Evolutionary conservation across 768 basidiomycete species (phyloP).

Genomic region (Lactifluus hygrophoroides): DNA sequence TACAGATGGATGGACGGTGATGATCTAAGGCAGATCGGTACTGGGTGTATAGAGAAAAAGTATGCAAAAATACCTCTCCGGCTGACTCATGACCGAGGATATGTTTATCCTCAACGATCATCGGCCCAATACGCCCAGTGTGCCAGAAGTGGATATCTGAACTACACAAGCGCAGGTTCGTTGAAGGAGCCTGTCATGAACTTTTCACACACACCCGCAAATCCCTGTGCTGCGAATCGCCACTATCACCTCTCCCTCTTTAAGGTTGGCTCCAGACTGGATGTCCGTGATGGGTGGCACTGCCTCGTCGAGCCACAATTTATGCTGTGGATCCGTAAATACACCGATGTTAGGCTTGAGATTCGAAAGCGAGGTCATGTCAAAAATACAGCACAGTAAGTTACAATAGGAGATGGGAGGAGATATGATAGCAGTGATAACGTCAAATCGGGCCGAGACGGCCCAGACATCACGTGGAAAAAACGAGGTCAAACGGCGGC

Average conservation of each 20-base stretch:
- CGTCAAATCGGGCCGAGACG: background rate
- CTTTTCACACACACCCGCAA: conserved; percentile 42
- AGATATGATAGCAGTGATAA: too few species aligned
- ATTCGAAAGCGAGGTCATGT: background rate
- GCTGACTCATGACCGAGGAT: conserved; percentile 55
- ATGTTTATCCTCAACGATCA: conserved; percentile 56
- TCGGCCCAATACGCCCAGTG: conserved; percentile 58
- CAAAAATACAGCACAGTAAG: background rate
- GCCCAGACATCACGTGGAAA: too few species aligned
- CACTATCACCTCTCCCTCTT: conserved; percentile 50
- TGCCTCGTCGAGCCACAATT: conserved; percentile 26
- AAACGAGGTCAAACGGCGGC: background rate
- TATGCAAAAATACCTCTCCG: conserved; percentile 37
- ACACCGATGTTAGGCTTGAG: conserved; percentile 20
- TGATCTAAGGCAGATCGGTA: background rate
- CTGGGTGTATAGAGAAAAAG: background rate
- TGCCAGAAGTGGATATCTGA: conserved; percentile 72
- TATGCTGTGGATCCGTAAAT: conserved; percentile 20
- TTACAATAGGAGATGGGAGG: too few species aligned
- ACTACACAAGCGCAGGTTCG: conserved; percentile 29
- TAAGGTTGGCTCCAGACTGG: conserved; percentile 1
- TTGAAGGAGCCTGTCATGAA: background rate
- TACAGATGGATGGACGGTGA: too few species aligned
- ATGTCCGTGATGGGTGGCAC: conserved; percentile 19
- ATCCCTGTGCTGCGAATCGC: conserved; percentile 64